Evolutionary conservation across 805 yeast genomes (phyloP), one percentile per base, ranked within the genome.

Genomic region (Wickerhamomyces queroliae): DNA sequence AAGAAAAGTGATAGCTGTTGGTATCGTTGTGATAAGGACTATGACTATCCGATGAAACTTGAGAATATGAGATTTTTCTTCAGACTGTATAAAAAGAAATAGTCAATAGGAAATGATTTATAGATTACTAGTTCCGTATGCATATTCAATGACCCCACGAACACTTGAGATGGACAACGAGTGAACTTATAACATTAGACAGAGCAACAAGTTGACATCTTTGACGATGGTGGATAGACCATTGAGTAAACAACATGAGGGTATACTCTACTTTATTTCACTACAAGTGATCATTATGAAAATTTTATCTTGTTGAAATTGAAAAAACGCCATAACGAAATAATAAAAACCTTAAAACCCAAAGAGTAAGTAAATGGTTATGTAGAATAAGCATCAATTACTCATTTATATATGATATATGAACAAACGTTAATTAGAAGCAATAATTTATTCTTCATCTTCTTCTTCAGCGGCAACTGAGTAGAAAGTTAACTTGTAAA

Each of bases 401-500:
- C 25, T 38, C 32, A 28, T n/a, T 16, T n/a, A 26, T 17, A n/a
- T n/a, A 17, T 25, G 13, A 10, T 25, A 28, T 32, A 31, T 5
- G 16, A 26, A 27, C n/a, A 15, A 17, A 36, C 20, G 22, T 18
- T 12, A 26, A 16, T 6, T 6, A 11, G 16, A 44, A 52, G 7
- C 10, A 45, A 41, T 48, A 59, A 67, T 64, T 72, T 87, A 88
- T 70, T 89, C 96, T 64, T 87, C 96, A 59, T 84, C 95, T 69
- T 85, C 96, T 65, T 90, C 97, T 64, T 90, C 95, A 62, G 86
- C 91, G 62, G 91, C 89, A 70, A 91, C 93, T 72, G 95, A 88
- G 96, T 87, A 93, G 96, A 91, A 91, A 74, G 93, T 90, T 78
- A 91, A 81, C 73, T 85, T 85, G 87, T 93, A 93, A 72, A 80